Conservation (phyloP, 352 stramenopile species). For the Globisporangium orthogonon region DNA sequence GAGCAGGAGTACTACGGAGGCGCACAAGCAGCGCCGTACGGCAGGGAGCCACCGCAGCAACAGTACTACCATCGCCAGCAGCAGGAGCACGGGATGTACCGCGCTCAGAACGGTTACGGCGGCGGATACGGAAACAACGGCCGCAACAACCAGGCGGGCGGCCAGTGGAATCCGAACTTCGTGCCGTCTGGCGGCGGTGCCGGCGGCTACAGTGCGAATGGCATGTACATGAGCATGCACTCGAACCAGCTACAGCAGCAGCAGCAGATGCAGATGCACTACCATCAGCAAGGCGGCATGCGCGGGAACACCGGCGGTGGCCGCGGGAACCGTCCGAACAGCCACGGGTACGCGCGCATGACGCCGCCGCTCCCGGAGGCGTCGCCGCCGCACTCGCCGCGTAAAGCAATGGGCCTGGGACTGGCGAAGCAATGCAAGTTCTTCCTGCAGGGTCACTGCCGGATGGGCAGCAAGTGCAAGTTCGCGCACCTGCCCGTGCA, state of each 20-base stretch:
- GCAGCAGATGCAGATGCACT: conserved; percentile 32
- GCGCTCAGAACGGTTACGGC: conserved; percentile 9
- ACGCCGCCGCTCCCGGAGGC: conserved; percentile 45
- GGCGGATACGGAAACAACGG: neutral
- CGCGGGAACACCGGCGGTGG: conserved; percentile 17
- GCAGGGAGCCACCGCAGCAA: conserved; percentile 12
- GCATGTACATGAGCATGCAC: conserved; percentile 42
- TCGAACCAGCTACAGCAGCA: conserved; percentile 25
- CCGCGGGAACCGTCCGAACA: conserved; percentile 14
- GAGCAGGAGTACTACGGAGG: conserved; percentile 40
- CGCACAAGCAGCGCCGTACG: neutral
- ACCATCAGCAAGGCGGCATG: conserved; percentile 32
- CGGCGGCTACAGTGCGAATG: conserved; percentile 12
- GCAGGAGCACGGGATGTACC: conserved; percentile 27
- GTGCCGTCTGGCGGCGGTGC: conserved; percentile 9
- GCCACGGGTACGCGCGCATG: conserved; percentile 38
- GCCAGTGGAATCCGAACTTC: conserved; percentile 31
- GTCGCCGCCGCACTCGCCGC: conserved; percentile 56
- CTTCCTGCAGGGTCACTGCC: conserved; percentile 77
- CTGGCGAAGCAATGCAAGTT: conserved; percentile 80
- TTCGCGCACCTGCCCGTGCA: conserved; percentile 60
- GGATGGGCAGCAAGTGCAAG: conserved; percentile 84
- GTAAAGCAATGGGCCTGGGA: conserved; percentile 41
- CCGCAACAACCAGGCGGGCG: conserved; percentile 7
- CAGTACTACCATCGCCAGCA: conserved; percentile 22